Conservation (phyloP, 768 basidiomycete genomes). For the Naematelia encephala region DNA sequence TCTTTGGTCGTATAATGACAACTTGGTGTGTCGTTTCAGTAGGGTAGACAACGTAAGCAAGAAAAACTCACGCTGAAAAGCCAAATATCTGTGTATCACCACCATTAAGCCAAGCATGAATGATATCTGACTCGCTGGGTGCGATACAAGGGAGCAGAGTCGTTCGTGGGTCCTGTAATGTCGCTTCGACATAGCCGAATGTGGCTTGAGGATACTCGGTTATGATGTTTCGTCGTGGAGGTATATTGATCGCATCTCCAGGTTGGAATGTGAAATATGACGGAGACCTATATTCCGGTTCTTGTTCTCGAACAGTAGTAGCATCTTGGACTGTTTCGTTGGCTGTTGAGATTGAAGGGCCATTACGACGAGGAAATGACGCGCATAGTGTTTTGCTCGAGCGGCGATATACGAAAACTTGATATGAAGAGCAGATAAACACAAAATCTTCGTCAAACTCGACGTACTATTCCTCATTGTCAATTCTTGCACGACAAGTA, state of each 20-base stretch:
- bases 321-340: background rate
- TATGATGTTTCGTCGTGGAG: background rate
- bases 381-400: conserved; percentile 10
- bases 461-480: conserved; percentile 25
- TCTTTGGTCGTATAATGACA: conserved; percentile 33
- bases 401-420: conserved; percentile 26
- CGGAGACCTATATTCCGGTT: background rate
- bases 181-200: background rate
- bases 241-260: background rate
- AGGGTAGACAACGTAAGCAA: background rate
- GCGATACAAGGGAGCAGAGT: background rate
- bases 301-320: background rate
- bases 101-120: background rate
- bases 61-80: conserved; percentile 9
- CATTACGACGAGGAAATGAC: conserved; percentile 18
- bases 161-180: background rate
- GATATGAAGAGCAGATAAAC: conserved; percentile 20
- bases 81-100: background rate
- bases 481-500: background rate
- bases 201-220: background rate
- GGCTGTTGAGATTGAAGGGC: background rate
- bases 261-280: background rate
- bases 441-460: conserved; percentile 40
- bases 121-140: background rate
- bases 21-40: conserved; percentile 5